phyloP scores from a whole-genome alignment of 768 basidiomycete genomes.

The Suillus subluteus region DNA sequence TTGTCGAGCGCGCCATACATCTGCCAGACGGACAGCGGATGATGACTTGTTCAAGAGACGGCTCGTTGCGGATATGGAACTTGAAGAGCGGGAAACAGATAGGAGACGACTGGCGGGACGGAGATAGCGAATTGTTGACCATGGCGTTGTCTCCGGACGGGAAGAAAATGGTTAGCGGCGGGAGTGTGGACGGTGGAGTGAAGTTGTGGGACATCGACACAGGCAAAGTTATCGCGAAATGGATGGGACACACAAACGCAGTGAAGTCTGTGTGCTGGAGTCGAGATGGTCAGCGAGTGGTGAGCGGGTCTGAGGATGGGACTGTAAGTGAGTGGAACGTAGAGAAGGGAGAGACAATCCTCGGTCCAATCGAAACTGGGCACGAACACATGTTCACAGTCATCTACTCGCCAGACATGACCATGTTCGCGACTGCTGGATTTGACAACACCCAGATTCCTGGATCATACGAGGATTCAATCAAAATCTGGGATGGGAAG shows the following conservation, averaged over 20 bases:
- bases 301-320: not conserved
- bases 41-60: not conserved
- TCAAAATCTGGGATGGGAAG: not conserved
- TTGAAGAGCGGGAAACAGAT: not conserved
- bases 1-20: not conserved
- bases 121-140: not conserved
- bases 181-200: not conserved
- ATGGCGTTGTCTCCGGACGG: not conserved
- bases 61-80: not conserved
- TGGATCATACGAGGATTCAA: no score
- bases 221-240: not conserved
- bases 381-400: not conserved
- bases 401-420: not conserved
- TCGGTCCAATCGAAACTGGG: not conserved
- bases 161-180: not conserved
- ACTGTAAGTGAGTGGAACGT: not conserved
- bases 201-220: not conserved
- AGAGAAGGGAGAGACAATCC: not conserved
- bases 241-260: not conserved
- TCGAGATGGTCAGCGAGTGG: not conserved
- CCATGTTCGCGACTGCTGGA: not conserved
- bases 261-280: not conserved
- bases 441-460: no score
- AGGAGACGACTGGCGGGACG: not conserved
- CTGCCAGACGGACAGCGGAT: not conserved